Evolutionary conservation across 2,329 filamentous ascomycete genomes (phyloP).

Genomic region (Fusarium virguliforme): DNA sequence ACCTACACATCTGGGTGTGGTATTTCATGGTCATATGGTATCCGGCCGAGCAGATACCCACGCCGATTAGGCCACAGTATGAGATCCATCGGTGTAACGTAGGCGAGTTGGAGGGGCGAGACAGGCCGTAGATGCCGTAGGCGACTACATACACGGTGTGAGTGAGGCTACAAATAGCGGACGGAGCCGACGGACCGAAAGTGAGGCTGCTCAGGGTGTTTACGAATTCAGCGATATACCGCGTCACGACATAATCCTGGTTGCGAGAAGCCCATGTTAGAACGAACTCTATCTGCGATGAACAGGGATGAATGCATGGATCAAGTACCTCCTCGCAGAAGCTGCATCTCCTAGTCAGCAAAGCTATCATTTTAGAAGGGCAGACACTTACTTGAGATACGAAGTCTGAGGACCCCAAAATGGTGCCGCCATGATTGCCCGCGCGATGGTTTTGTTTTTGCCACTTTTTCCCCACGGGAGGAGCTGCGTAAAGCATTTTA

Average conservation of each 20-base stretch:
- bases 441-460: conserved; percentile 1
- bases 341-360: conserved; percentile 23
- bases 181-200: conserved; percentile 49
- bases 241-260: conserved; percentile 60
- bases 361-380: fast-evolving
- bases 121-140: conserved; percentile 60
- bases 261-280: conserved; percentile 10
- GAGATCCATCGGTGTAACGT: conserved; percentile 53
- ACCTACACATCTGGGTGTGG: conserved; percentile 56
- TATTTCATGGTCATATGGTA: conserved; percentile 58
- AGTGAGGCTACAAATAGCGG: background rate
- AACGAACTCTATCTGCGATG: conserved; percentile 8
- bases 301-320: background rate
- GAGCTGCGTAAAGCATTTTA: conserved; percentile 5
- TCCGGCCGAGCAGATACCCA: conserved; percentile 53
- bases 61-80: conserved; percentile 59
- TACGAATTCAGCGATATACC: conserved; percentile 63
- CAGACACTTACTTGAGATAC: conserved; percentile 51
- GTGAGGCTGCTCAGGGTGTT: conserved; percentile 62
- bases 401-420: conserved; percentile 56
- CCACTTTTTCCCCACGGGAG: background rate
- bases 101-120: conserved; percentile 31
- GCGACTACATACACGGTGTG: conserved; percentile 52
- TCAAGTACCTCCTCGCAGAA: conserved; percentile 53
- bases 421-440: conserved; percentile 32